phyloP scores from a whole-genome alignment of 148 eudicot species.

The Chenopodium suecicum region DNA sequence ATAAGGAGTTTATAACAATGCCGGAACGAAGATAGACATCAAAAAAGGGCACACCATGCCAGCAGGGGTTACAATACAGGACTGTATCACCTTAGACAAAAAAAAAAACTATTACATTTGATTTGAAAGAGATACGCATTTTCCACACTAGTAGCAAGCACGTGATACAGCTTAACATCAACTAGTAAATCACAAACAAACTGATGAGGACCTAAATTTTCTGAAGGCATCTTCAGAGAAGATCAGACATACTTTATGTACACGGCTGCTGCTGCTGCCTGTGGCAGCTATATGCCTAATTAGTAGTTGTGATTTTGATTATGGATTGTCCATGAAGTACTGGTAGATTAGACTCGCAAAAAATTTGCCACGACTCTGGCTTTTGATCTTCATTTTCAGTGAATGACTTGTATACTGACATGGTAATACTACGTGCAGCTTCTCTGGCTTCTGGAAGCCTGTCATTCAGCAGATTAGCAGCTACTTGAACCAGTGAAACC shows the following conservation, averaged over 20 bases:
- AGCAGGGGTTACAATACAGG: neutral
- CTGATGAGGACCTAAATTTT: constrained; percentile 19
- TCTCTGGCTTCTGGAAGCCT: constrained; percentile 98
- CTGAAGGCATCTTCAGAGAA: constrained; percentile 26
- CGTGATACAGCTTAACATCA: constrained; percentile 7
- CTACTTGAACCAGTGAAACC: constrained; percentile 51
- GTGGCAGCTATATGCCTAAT: constrained; percentile 20
- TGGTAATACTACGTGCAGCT: constrained; percentile 71
- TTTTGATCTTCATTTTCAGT: constrained; percentile 46
- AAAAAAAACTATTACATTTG: constrained; percentile 14
- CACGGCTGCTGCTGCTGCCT: constrained; percentile 11
- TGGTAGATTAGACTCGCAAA: constrained; percentile 75
- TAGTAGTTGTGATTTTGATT: constrained; percentile 47
- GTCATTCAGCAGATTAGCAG: constrained; percentile 70
- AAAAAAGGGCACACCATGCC: constrained; percentile 6
- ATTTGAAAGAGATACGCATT: constrained; percentile 7
- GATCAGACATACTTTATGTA: constrained; percentile 22
- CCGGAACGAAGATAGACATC: neutral
- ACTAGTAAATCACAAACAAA: constrained; percentile 19
- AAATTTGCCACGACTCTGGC: constrained; percentile 78
- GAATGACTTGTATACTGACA: constrained; percentile 42
- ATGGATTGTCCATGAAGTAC: constrained; percentile 74
- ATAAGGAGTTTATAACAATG: neutral
- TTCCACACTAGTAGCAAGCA: constrained; percentile 16
- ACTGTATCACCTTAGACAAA: constrained; percentile 12